Evolutionary conservation across 1,284 basidiomycete species (phyloP), one percentile per base, ranked within the genome.

Genomic region (Trichosporon sp.): DNA sequence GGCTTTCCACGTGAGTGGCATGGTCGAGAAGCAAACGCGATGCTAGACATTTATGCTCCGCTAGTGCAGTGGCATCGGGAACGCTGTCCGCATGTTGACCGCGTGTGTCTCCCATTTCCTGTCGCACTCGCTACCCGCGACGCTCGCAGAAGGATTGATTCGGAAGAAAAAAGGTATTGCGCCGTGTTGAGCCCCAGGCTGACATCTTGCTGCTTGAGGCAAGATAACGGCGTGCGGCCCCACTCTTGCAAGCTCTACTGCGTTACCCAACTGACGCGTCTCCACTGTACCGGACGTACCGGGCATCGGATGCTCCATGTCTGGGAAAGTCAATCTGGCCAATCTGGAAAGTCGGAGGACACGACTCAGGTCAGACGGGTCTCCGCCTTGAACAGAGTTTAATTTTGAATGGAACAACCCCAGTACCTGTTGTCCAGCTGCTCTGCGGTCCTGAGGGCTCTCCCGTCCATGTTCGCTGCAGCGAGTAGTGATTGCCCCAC

Each of bases 181-280:
- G 25, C 9, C 46, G 46, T 27, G 29, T 27, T 27, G 13, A n/a
- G 10, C 16, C n/a, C 16, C 49, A n/a, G 4, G 27, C 49, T 8
- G 49, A 8, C 27, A n/a, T 29, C 13, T 37, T 54, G 49, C 49
- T 54, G 4, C 7, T 54, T 54, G 49, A 5, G 49, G 49, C 25
- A 54, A 54, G 25, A 29, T 14, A 5, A 27, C 14, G 10, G 21
- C 19, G 40, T 7, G 23, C 9, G 10, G 25, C 49, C 49, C 46
- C 49, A 54, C 49, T 54, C 49, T 54, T 54, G 10, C 49, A 54
- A 54, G 49, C 49, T 54, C 29, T 27, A 16, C 16, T 16, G 49
- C 49, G 25, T 29, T 27, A 54, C 49, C 49, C 49, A 54, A 54
- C 49, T 27, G 49, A 54, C 49, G 49, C 49, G 49, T 54, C 49